Evolutionary conservation across 1,284 basidiomycete species (phyloP).

Genomic region (Apiotrichum gamsii): DNA sequence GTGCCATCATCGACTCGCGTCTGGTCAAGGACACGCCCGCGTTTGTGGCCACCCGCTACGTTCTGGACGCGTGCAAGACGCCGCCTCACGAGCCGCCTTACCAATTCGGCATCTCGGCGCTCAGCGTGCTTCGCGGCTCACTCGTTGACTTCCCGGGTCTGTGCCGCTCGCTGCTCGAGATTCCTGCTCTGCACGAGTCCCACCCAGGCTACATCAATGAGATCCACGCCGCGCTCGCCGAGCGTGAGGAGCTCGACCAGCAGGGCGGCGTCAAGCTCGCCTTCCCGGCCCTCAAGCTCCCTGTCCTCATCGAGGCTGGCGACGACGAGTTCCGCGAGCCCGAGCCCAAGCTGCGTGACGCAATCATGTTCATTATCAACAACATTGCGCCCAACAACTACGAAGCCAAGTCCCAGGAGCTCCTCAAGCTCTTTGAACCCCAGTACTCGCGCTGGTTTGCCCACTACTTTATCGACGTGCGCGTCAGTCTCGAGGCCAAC

Average conservation of each 20-base stretch:
- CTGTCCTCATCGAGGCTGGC: conserved; percentile 48
- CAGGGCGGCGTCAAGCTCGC: conserved; percentile 51
- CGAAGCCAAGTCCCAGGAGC: conserved; percentile 75
- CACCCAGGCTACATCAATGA: conserved; percentile 76
- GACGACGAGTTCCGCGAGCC: conserved; percentile 61
- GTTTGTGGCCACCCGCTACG: conserved; percentile 94
- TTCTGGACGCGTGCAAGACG: conserved; percentile 86
- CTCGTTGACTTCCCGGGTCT: conserved; percentile 90
- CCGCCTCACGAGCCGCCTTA: conserved; percentile 80
- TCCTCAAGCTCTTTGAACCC: conserved; percentile 72
- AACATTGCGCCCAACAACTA: conserved; percentile 94
- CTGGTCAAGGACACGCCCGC: conserved; percentile 93
- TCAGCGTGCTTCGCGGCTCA: conserved; percentile 79
- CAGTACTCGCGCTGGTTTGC: conserved; percentile 91
- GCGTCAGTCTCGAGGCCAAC: conserved; percentile 93
- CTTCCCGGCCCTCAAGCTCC: conserved; percentile 47
- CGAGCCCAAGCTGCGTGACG: conserved; percentile 82
- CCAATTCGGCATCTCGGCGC: conserved; percentile 90
- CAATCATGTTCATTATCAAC: conserved; percentile 96
- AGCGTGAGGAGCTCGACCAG: conserved; percentile 44
- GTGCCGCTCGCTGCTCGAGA: conserved; percentile 79
- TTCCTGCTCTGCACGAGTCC: conserved; percentile 78
- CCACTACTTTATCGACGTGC: conserved; percentile 92
- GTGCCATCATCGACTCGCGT: conserved; percentile 88
- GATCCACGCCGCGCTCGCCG: conserved; percentile 62